Evolutionary conservation across 371 early-diverging fungal species (phyloP).

Genomic region (Chytridium lagenaria): DNA sequence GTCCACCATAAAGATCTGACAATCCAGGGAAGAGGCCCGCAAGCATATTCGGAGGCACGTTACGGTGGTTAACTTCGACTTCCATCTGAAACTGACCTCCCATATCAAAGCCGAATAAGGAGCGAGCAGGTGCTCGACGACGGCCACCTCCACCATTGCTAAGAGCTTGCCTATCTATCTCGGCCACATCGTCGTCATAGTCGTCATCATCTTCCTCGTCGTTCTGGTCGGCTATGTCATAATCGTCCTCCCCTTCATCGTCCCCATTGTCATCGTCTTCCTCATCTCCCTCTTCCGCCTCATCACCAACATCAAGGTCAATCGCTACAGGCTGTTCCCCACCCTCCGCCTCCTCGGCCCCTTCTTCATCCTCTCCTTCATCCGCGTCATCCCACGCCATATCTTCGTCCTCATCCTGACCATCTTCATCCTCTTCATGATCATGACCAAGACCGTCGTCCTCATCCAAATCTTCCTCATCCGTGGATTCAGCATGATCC

Average conservation of each 20-base stretch:
- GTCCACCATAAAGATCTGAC: not conserved
- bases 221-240: not conserved
- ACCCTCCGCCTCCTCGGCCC: not conserved
- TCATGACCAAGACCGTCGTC: slow-evolving; percentile 48
- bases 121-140: no score
- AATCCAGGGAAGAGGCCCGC: not conserved
- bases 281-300: slow-evolving; percentile 44
- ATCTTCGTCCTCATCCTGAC: no score
- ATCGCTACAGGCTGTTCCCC: not conserved
- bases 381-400: slow-evolving; percentile 26
- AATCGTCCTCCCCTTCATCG: slow-evolving; percentile 26
- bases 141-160: not conserved
- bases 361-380: slow-evolving; percentile 36
- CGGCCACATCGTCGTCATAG: not conserved
- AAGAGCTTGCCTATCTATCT: slow-evolving; percentile 18
- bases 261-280: slow-evolving; percentile 37
- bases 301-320: slow-evolving; percentile 32
- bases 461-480: slow-evolving; percentile 53
- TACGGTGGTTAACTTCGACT: no score
- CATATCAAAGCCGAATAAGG: no score
- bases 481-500: slow-evolving; percentile 62
- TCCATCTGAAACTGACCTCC: no score
- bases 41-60: not conserved
- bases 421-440: slow-evolving; percentile 32
- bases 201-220: slow-evolving; percentile 3